Evolutionary conservation across 169 alveolate genomes (phyloP), one percentile per base, ranked within the genome.

Genomic region (Plasmodium chabaudi): DNA sequence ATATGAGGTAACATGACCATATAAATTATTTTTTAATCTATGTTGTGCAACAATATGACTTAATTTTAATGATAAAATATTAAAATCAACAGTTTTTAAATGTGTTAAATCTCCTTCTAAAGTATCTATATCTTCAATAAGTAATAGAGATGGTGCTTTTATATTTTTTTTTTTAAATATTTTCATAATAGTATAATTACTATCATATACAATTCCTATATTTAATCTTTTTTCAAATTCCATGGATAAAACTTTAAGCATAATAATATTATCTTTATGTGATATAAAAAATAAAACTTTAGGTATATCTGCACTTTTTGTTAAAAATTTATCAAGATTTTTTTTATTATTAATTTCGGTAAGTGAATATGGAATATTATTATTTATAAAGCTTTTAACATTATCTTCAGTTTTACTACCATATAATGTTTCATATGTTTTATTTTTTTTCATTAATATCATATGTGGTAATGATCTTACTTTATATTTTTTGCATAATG

Each of bases 381-480:
- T 57, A 44, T 70, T 79, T 44, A 87, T 88, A 71, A 91, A 91
- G 1, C 65, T 60, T 5, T 42, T 88, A 5, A 91, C 34, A 56
- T 67, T 71, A 15, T 86, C 94, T 1, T 87, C 91, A 39, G 34
- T 87, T 56, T 73, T 77, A 19, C 46, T 47, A 47, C 92, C 92
- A 87, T 87, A 75, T 55, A 74, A 75, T 0, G 87, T 51, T 61
- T 90, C 93, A 64, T 72, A 72, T 4, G 90, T 67, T 44, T 75
- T 75, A 23, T 77, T 57, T 34, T 51, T 23, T 17, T 79, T 92
- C 17, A 87, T 67, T 63, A 92, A 92, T 21, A 93, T 69, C 4
- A 93, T 44, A 44, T 93, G 95, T 0, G 96, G 96, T n/a, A 93
- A 89, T 34, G 87, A 65, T 15, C 65, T 75, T 2, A 88, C 89